Base-by-base conservation (phyloP, 2,329 filamentous ascomycete species). In the Aspergillus bombycis region DNA sequence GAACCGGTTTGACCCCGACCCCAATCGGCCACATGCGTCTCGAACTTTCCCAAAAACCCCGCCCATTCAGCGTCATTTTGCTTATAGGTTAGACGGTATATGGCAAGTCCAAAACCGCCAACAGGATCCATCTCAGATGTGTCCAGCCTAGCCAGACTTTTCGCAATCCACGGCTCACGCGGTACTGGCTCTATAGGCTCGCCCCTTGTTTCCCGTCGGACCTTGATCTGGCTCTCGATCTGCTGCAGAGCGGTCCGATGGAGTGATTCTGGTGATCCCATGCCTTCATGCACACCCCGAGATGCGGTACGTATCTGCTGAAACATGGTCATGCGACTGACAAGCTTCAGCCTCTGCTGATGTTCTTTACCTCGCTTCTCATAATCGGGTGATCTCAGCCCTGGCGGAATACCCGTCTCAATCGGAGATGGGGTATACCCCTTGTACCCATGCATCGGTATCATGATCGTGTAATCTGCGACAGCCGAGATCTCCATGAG, bases 391-490 rank as follows among this genome's bases (percentile, higher is more conserved):
- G 45, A 48, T 10, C 45, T 23, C 1, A 48, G 45, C n/a, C 2
- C 45, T 26, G 45, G 21, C 11, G 6, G 23, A 26, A 48, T 48
- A 48, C 23, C 14, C 0, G 45, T 1, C 3, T 26, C 21, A 28
- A 48, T 8, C 6, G 21, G 10, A 19, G 45, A 23, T 2, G 12
- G 2, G 28, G 11, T 48, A 48, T 67, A 62, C 11, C 68, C 70
- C 21, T 66, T 65, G 38, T 73, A 74, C 5, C 69, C 71, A 10
- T 71, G 30, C 70, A 73, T 73, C 0, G 69, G 66, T 3, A 74
- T 66, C 59, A 67, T 61, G 26, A 74, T 72, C 2, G 56, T 62
- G 23, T 63, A 69, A 52, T 74, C 72, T 0, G 72, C 72, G 16
- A 43, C 21, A 1, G 59, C 36, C 3, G 48, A 53, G 19, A 68